Evolutionary conservation across 805 yeast genomes (phyloP), one percentile per base, ranked within the genome.

Genomic region (Metschnikowia aberdeeniae): DNA sequence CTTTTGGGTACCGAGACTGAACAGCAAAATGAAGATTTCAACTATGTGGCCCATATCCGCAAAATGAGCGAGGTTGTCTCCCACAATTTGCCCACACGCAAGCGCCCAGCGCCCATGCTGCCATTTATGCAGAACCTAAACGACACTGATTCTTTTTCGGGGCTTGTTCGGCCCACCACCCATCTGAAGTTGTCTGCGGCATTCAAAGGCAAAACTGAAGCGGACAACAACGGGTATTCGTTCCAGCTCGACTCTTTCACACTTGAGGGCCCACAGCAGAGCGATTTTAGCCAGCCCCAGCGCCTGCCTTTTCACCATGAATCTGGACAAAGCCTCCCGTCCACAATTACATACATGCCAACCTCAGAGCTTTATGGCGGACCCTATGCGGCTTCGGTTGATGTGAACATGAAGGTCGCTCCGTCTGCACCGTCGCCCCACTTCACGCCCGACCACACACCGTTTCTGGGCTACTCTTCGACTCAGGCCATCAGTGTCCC

Each of bases 41-140:
- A 81, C 58, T 81, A 81, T 53, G 78, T 80, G 11, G 84, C 84
- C 6, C 86, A 81, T 53, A 81, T 81, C 29, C 74, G 77, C 51
- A 71, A 72, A 47, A 75, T 81, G 55, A 81, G 81, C 17, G 73
- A 70, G 53, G 71, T 67, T 22, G 72, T 67, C n/a, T 32, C 27
- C 17, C 29, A 31, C 14, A 17, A 39, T 22, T 46, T 32, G 41
- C 45, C 37, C 32, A 44, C 46, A 27, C 47, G 56, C 8, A 54
- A 54, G 34, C 46, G 57, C 1, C 55, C 55, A 12, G 57, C 57
- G 4, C 54, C 57, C 12, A 22, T 49, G 36, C 57, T 54, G 56
- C 57, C 57, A 35, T 48, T 50, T 32, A 43, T 52, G 40, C 35
- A 37, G 3, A 35, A 49, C 14, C 40, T 28, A 31, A 22, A 31